These are phyloP conservation scores for Viridothelium virens DNA, from an alignment of 495 filamentous ascomycete species.

Conservation along the genomic window DNA sequence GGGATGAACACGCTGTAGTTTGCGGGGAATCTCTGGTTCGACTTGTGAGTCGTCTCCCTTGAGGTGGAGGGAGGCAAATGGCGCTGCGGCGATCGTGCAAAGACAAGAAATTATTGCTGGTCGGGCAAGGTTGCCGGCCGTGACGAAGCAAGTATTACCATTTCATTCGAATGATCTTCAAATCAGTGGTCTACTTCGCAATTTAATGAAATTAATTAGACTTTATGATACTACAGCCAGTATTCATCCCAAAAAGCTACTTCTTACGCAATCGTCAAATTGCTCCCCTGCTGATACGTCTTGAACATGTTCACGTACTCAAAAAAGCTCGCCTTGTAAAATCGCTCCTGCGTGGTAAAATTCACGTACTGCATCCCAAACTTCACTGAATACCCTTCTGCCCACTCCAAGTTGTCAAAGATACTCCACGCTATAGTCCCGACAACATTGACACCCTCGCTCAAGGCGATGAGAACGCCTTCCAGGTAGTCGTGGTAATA, in stretches of 20 bases:
- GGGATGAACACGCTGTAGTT: too few species aligned
- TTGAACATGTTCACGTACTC: slow-evolving; percentile 32
- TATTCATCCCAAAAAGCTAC: too few species aligned
- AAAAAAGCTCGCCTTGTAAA: slow-evolving; percentile 35
- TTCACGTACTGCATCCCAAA: slow-evolving; percentile 34
- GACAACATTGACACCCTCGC: slow-evolving; percentile 32
- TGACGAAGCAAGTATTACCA: too few species aligned
- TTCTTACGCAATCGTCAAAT: not conserved
- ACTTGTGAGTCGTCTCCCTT: too few species aligned
- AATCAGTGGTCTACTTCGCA: too few species aligned
- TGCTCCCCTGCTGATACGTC: slow-evolving; percentile 24
- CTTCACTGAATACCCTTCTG: slow-evolving; percentile 11
- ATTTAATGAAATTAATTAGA: not conserved
- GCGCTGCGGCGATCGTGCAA: too few species aligned
- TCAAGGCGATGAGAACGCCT: slow-evolving; percentile 30
- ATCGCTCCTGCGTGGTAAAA: slow-evolving; percentile 31
- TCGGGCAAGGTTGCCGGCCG: too few species aligned
- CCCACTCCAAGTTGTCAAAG: slow-evolving; percentile 33
- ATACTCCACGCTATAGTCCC: slow-evolving; percentile 31
- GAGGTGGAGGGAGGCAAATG: too few species aligned
- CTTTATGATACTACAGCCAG: not conserved
- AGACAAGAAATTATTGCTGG: too few species aligned
- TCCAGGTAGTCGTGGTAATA: slow-evolving; percentile 32
- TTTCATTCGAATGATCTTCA: too few species aligned
- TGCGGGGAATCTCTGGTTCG: too few species aligned